These are phyloP conservation scores for Allantophomopsis lycopodina DNA, from an alignment of 2,329 filamentous ascomycete species.

Conservation along the genomic window DNA sequence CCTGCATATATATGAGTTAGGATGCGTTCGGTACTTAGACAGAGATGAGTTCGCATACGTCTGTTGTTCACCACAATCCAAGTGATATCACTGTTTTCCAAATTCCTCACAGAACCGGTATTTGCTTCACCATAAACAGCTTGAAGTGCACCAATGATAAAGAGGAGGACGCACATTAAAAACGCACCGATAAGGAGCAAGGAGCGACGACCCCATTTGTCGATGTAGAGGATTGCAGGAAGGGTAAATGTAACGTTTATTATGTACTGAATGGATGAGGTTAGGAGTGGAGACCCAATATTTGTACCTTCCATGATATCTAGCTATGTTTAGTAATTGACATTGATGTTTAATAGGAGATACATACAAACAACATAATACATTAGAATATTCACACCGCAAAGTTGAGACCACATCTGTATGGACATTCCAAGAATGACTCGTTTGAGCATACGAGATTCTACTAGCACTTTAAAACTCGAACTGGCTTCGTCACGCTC, in stretches of 20 bases:
- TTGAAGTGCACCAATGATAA: slow-evolving; percentile 48
- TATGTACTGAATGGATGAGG: slow-evolving; percentile 59
- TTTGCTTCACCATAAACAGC: slow-evolving; percentile 41
- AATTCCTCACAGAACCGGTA: slow-evolving; percentile 21
- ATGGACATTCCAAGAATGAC: slow-evolving; percentile 57
- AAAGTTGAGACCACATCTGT: slow-evolving; percentile 65
- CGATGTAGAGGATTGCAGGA: slow-evolving; percentile 61
- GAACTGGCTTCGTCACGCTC: slow-evolving; percentile 59
- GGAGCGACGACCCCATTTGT: slow-evolving; percentile 59
- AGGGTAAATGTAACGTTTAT: slow-evolving; percentile 72
- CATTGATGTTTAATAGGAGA: slow-evolving; percentile 30
- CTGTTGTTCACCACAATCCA: slow-evolving; percentile 36
- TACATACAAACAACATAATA: slow-evolving; percentile 13
- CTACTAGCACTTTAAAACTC: slow-evolving; percentile 57
- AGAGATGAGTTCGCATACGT: too few species aligned
- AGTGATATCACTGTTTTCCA: slow-evolving; percentile 32
- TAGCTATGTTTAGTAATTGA: slow-evolving; percentile 19
- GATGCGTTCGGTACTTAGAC: too few species aligned
- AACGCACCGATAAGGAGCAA: slow-evolving; percentile 50
- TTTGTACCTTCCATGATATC: slow-evolving; percentile 45
- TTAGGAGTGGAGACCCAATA: slow-evolving; percentile 43
- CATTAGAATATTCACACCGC: slow-evolving; percentile 64
- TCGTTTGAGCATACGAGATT: slow-evolving; percentile 57
- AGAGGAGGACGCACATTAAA: slow-evolving; percentile 49
- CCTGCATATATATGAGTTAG: slow-evolving; percentile 7